These are phyloP conservation scores for Alternaria arborescens DNA, from an alignment of 2,329 filamentous ascomycete species.

Conservation along the genomic window DNA sequence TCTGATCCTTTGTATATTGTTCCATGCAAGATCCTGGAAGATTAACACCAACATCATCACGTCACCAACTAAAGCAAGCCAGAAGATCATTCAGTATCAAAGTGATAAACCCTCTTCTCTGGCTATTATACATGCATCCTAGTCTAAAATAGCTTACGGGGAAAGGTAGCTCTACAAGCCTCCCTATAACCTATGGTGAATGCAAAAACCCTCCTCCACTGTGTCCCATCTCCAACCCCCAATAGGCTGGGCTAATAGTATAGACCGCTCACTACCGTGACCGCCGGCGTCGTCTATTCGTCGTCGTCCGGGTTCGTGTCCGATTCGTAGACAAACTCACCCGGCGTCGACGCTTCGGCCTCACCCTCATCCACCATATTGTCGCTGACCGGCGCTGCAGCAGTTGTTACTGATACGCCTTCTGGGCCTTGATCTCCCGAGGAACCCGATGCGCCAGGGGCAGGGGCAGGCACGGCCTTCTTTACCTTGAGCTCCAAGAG, in stretches of 20 bases:
- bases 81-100: slow-evolving; percentile 13
- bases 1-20: slow-evolving; percentile 5
- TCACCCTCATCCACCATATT: slow-evolving; percentile 88
- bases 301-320: slow-evolving; percentile 64
- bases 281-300: slow-evolving; percentile 31
- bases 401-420: slow-evolving; percentile 73
- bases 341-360: slow-evolving; percentile 74
- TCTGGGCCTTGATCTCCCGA: slow-evolving; percentile 42
- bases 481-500: slow-evolving; percentile 92
- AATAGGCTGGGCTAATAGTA: slow-evolving; percentile 34
- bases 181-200: slow-evolving; percentile 34
- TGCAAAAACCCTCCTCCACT: slow-evolving; percentile 27
- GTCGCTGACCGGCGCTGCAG: slow-evolving; percentile 65
- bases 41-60: background rate
- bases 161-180: slow-evolving; percentile 38
- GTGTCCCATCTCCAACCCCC: slow-evolving; percentile 10
- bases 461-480: slow-evolving; percentile 66
- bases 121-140: slow-evolving; percentile 41
- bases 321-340: slow-evolving; percentile 81
- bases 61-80: background rate
- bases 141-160: slow-evolving; percentile 34
- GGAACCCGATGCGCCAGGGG: slow-evolving; percentile 55
- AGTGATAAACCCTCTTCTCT: slow-evolving; percentile 17
- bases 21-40: background rate
- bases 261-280: slow-evolving; percentile 22